Percentiles rank a stretch among this genome's conserved stretches.
Evolutionary conservation across 495 filamentous ascomycete genomes (phyloP).

Genomic region (Hypoxylon rickii): DNA sequence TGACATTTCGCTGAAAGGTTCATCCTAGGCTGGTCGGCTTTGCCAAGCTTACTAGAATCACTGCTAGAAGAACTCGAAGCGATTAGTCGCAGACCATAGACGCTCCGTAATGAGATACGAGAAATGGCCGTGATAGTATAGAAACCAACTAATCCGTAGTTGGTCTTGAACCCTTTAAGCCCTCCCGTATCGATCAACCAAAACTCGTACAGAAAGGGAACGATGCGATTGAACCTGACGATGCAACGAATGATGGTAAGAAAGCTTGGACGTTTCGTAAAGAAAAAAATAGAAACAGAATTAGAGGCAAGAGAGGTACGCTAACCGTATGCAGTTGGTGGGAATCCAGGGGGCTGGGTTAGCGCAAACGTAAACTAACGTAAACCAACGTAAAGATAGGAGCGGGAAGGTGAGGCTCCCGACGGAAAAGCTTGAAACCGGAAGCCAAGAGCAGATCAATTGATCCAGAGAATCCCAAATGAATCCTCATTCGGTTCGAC

Average conservation of each 20-base stretch:
- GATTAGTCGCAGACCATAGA: background rate
- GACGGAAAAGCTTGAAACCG: background rate
- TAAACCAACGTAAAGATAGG: too few species aligned
- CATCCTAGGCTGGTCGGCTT: background rate
- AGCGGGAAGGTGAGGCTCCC: background rate
- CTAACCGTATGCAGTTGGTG: background rate
- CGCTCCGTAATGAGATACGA: background rate
- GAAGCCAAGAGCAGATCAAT: background rate
- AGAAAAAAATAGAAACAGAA: conserved; percentile 2
- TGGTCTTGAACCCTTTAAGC: too few species aligned
- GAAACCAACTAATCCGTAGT: background rate
- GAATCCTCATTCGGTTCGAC: background rate
- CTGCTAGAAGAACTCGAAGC: too few species aligned
- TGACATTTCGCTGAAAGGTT: background rate
- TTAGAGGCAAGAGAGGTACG: background rate
- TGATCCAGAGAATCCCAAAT: background rate
- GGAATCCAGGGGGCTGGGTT: background rate
- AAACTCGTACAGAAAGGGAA: conserved; percentile 4
- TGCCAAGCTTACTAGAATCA: conserved; percentile 13
- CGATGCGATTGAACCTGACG: background rate
- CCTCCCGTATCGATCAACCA: conserved; percentile 11
- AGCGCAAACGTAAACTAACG: too few species aligned
- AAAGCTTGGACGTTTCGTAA: conserved; percentile 11
- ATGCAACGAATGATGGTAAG: background rate
- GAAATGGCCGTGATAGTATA: background rate